phyloP scores from a whole-genome alignment of 768 basidiomycete genomes.

The Lactarius tabidus region DNA sequence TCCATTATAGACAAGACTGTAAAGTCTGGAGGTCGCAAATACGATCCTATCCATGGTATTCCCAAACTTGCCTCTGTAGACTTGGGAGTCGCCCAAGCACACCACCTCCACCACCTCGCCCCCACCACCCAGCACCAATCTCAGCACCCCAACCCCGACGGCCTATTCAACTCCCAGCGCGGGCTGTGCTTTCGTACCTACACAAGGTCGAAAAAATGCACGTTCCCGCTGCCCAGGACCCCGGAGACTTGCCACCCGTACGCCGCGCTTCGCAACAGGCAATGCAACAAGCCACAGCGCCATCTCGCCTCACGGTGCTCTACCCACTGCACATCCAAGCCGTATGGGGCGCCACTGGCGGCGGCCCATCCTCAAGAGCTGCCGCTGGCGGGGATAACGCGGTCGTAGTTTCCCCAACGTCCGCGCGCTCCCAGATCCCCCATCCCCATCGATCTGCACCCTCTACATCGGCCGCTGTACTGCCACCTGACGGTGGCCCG shows the following conservation, averaged over 20 bases:
- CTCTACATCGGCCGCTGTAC: neutral
- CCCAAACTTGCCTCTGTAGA: constrained; percentile 1
- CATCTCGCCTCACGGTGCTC: neutral
- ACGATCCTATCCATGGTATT: constrained; percentile 21
- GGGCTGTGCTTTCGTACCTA: constrained; percentile 1
- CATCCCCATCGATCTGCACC: neutral
- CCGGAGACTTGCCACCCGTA: neutral
- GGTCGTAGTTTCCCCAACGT: neutral
- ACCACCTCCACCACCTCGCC: neutral
- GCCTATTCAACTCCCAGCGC: constrained; percentile 16
- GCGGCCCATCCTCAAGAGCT: neutral
- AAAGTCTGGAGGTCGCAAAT: constrained; percentile 21
- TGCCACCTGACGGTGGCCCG: neutral
- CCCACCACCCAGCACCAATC: neutral
- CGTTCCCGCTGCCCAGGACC: neutral
- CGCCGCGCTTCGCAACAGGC: neutral
- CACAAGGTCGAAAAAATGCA: constrained; percentile 6
- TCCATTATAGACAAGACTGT: constrained; percentile 16
- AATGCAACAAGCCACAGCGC: constrained; percentile 1
- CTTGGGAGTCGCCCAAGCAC: constrained; percentile 13
- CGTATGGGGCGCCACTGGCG: neutral
- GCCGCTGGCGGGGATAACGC: neutral
- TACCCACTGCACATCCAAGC: constrained; percentile 20
- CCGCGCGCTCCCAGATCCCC: neutral
- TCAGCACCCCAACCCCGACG: constrained; percentile 21